Evolutionary conservation across 2,329 filamentous ascomycete species (phyloP).

Genomic region (Cladophialophora psammophila): DNA sequence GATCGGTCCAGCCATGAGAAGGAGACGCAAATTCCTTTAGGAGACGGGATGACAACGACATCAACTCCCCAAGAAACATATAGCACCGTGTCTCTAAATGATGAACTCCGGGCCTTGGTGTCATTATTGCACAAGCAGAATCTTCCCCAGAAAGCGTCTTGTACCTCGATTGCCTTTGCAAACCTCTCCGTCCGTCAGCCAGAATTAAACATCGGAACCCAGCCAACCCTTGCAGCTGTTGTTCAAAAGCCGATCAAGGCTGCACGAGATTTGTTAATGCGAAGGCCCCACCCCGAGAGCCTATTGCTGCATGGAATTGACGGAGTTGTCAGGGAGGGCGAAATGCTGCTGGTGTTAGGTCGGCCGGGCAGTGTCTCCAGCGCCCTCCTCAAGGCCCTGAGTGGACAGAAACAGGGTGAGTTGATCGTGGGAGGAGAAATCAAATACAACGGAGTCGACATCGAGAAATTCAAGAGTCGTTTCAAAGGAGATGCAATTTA

Average conservation of each 20-base stretch:
- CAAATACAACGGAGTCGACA: slow-evolving; percentile 15
- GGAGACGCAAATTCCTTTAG: not conserved
- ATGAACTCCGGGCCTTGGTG: not conserved
- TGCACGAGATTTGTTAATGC: not conserved
- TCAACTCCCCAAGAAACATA: not conserved
- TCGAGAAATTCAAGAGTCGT: not conserved
- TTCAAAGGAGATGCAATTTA: slow-evolving; percentile 10
- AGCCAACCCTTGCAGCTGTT: not conserved
- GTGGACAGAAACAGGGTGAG: slow-evolving; percentile 47
- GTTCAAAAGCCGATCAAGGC: not conserved
- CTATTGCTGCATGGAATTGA: not conserved
- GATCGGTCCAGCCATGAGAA: not conserved
- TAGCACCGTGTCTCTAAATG: not conserved
- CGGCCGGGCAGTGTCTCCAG: slow-evolving; percentile 59
- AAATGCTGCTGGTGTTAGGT: slow-evolving; percentile 60
- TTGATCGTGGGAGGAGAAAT: not conserved
- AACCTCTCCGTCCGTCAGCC: slow-evolving; percentile 2
- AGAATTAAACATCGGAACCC: not conserved
- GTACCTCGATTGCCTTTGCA: slow-evolving; percentile 1
- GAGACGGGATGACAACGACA: not conserved
- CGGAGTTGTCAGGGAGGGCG: slow-evolving; percentile 41
- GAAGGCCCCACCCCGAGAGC: not conserved
- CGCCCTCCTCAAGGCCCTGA: slow-evolving; percentile 61
- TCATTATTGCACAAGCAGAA: not conserved
- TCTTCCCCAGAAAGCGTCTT: slow-evolving; percentile 2